Percentiles rank a stretch among this genome's conserved stretches.
These are phyloP conservation scores for Fonsecaea multimorphosa DNA, from an alignment of 2,329 filamentous ascomycete genomes.

Conservation along the genomic window DNA sequence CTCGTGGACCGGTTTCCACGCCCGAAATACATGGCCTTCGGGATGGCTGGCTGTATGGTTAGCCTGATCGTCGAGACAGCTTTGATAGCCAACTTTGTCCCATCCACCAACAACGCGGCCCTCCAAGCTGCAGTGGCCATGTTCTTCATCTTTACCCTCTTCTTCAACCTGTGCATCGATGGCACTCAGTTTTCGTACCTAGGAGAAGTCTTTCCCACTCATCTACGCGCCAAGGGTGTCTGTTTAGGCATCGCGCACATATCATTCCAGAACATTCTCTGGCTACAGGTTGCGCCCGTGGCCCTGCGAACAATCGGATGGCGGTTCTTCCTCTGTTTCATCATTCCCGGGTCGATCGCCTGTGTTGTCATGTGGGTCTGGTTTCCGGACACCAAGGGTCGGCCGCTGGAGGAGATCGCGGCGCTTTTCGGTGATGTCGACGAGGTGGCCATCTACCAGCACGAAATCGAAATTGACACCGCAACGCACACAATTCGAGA, in stretches of 20 bases:
- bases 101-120: conserved; percentile 38
- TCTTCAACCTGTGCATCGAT: neutral
- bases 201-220: conserved; percentile 28
- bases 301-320: conserved; percentile 44
- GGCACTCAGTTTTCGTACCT: conserved; percentile 24
- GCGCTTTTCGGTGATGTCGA: conserved; percentile 39
- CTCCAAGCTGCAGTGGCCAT: conserved; percentile 48
- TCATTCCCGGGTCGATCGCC: neutral
- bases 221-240: conserved; percentile 26
- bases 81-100: conserved; percentile 29
- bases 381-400: conserved; percentile 43
- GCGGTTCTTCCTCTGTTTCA: conserved; percentile 43
- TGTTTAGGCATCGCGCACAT: conserved; percentile 14
- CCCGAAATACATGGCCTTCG: too few relatives aligned
- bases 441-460: conserved; percentile 19
- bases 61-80: conserved; percentile 25
- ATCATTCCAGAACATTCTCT: conserved; percentile 21
- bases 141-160: conserved; percentile 38
- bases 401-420: conserved; percentile 48
- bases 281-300: conserved; percentile 37
- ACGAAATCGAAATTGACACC: conserved; percentile 15
- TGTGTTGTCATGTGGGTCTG: conserved; percentile 16
- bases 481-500: neutral
- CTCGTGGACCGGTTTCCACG: conserved; percentile 11
- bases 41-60: conserved; percentile 22